Conservation (phyloP, 768 basidiomycete genomes). For the Mycena venus region DNA sequence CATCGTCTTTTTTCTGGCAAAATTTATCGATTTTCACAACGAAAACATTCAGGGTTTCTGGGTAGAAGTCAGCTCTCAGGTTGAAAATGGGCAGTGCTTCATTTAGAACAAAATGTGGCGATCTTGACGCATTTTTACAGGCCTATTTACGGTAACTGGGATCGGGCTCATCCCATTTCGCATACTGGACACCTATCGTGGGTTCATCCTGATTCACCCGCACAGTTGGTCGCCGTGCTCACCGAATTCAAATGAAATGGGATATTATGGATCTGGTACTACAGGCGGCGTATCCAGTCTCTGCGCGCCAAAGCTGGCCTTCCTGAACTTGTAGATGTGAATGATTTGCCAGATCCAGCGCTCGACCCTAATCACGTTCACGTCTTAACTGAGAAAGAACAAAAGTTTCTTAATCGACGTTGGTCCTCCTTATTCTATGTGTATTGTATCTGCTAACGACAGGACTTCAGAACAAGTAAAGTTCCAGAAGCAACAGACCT, state of each 20-base stretch:
- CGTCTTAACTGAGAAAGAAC: conserved; percentile 75
- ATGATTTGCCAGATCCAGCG: conserved; percentile 85
- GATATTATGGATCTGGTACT: conserved; percentile 80
- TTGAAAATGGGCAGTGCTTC: conserved; percentile 71
- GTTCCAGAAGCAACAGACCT: conserved; percentile 81
- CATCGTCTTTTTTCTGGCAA: conserved; percentile 79
- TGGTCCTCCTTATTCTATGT: conserved; percentile 40
- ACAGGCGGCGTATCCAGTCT: conserved; percentile 71
- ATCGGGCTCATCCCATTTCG: conserved; percentile 86
- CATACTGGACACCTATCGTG: conserved; percentile 81
- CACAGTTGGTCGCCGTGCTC: conserved; percentile 11
- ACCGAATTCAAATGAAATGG: conserved; percentile 63
- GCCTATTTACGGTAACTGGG: conserved; percentile 84
- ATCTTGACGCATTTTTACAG: conserved; percentile 46
- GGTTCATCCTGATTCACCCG: conserved; percentile 39
- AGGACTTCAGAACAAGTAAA: conserved; percentile 69
- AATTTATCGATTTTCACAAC: conserved; percentile 80
- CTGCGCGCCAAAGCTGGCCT: conserved; percentile 73
- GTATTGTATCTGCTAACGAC: neutral
- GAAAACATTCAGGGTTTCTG: conserved; percentile 80
- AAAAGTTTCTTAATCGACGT: conserved; percentile 77
- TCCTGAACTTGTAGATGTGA: conserved; percentile 77
- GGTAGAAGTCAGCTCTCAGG: conserved; percentile 84
- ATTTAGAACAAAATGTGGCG: neutral
- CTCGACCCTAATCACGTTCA: conserved; percentile 81